Base-by-base conservation (phyloP, 1,284 basidiomycete genomes). In the Neonothopanus nambi region DNA sequence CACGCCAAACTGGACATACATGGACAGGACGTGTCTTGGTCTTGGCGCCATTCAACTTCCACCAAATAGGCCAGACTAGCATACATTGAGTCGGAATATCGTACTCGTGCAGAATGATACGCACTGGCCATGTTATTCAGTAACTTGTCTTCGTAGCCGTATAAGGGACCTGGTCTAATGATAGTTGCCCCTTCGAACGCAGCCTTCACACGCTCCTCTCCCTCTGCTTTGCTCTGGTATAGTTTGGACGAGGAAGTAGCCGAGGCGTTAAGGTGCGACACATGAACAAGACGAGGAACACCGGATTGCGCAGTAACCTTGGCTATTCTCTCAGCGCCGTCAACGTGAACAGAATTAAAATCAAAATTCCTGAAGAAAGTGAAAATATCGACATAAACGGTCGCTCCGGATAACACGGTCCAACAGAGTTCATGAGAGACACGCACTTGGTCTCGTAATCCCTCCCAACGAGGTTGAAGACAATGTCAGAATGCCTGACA, bases 261-360 rank as follows among this genome's bases (percentile, higher is more conserved):
- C 45, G 87, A 82, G 23, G 96, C 95, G 71, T 98, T 96, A 60
- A 99, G 74, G 73, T 99, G 97, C 9, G 96, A 99, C 61, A 99
- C 84, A 65, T 99, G 96, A 51, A 99, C 85, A 54, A 99, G 79
- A 52, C 93, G 90, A 47, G 88, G 81, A 44, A 98, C 92, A 46
- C 92, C 92, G 49, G 76, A 74, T 56, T 88, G 76, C 28, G 89
- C 81, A 50, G 93, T 85, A 61, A 98, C 81, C 60, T 82, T 80
- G 13, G 97, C 97, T 64, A 95, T 94, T 55, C 79, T 77, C 58
- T 81, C 82, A 55, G 90, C 91, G 51, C 93, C 93, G n/a, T 77
- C 73, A 36, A 87, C 84, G 66, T 95, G 85, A 8, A 95, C 90
- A 56, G 88, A 85, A 47, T 80, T 71, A 71, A 85, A 95, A 60